Percentiles rank a stretch among this genome's conserved stretches.
Conservation (phyloP, 192 early-diverging fungal genomes). For the Coemansia sp. region DNA sequence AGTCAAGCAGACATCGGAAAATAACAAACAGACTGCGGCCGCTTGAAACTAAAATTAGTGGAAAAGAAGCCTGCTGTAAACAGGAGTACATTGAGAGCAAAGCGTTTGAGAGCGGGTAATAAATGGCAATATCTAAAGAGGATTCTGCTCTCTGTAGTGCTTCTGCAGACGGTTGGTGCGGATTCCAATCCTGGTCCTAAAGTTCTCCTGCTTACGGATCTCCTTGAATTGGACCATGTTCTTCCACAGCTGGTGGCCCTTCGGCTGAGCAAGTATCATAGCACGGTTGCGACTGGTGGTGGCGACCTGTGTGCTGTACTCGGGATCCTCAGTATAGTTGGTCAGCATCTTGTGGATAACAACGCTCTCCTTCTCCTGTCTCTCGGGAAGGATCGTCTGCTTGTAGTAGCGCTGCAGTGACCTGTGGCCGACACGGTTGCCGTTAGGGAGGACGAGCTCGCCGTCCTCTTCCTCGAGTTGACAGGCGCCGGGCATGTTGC, state of each 20-base stretch:
- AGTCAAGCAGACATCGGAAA: too few relatives aligned
- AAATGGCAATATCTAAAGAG: slow-evolving; percentile 43
- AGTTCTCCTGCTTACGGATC: slow-evolving; percentile 62
- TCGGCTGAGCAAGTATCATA: slow-evolving; percentile 41
- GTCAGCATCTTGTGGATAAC: slow-evolving; percentile 79
- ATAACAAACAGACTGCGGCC: too few relatives aligned
- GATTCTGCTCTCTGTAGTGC: slow-evolving; percentile 83
- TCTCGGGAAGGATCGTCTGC: slow-evolving; percentile 66
- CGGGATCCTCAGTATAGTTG: slow-evolving; percentile 60
- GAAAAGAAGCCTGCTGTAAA: too few relatives aligned
- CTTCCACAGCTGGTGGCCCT: slow-evolving; percentile 42
- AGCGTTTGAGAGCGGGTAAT: too few relatives aligned
- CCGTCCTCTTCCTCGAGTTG: slow-evolving; percentile 77
- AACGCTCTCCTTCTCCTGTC: slow-evolving; percentile 71
- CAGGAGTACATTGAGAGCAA: too few relatives aligned
- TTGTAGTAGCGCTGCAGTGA: slow-evolving; percentile 80
- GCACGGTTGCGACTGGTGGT: slow-evolving; percentile 42
- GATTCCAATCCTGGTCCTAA: slow-evolving; percentile 66
- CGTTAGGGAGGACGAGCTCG: slow-evolving; percentile 86
- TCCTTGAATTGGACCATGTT: slow-evolving; percentile 62
- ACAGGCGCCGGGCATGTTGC: slow-evolving; percentile 21
- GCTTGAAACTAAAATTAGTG: too few relatives aligned
- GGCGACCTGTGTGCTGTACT: slow-evolving; percentile 37
- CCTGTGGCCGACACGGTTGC: slow-evolving; percentile 80
- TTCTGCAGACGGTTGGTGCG: slow-evolving; percentile 86